Conservation (phyloP, 306 rosid genomes). For the Nissolia schottii region DNA sequence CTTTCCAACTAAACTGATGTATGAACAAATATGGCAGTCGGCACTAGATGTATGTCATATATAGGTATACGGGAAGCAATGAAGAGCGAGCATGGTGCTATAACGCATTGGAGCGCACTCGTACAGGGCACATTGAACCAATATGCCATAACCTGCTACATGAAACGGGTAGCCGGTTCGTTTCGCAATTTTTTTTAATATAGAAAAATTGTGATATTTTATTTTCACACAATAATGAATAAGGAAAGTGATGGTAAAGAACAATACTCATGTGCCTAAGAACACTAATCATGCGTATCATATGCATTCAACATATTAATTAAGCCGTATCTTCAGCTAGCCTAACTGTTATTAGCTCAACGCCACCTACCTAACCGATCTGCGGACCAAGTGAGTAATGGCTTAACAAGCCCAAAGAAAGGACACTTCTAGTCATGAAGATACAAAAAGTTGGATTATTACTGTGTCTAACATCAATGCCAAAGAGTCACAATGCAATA, state of each 20-base stretch:
- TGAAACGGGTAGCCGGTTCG: no score
- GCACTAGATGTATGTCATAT: neutral
- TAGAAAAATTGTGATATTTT: no score
- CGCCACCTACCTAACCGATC: conserved; percentile 19
- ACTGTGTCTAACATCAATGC: neutral
- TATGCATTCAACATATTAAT: neutral
- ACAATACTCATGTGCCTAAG: neutral
- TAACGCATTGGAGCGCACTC: neutral
- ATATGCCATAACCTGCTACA: no score
- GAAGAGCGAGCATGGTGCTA: neutral
- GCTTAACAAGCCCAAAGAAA: neutral
- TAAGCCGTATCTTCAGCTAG: conserved; percentile 4
- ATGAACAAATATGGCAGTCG: neutral
- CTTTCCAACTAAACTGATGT: neutral
- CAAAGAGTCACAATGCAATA: no score
- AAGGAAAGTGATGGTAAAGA: neutral
- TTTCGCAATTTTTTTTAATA: no score
- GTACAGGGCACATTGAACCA: neutral
- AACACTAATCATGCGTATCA: neutral
- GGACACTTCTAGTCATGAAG: neutral
- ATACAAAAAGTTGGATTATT: neutral
- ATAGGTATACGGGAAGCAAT: no score
- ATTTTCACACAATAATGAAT: neutral
- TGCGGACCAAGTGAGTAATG: conserved; percentile 20
- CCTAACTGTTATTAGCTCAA: neutral